Evolutionary conservation across 2,329 filamentous ascomycete genomes (phyloP).

Genomic region (Diplodia scrobiculata): DNA sequence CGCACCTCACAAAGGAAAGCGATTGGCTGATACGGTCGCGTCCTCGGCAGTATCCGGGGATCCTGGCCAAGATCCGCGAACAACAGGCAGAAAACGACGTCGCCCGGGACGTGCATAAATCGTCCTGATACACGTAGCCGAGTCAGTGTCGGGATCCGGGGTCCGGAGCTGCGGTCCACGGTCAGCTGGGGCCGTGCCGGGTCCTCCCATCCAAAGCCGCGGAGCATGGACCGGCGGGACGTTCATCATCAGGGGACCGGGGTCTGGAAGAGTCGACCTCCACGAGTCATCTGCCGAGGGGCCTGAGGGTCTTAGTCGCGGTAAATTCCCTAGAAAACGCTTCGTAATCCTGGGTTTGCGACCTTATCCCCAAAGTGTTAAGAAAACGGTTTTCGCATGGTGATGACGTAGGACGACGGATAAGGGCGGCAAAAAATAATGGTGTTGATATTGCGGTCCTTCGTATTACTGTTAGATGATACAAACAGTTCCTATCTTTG

Average conservation of each 20-base stretch:
- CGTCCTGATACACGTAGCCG: conserved; percentile 21
- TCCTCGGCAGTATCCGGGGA: conserved; percentile 47
- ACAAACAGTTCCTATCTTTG: conserved; percentile 26
- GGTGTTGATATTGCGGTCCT: conserved; percentile 28
- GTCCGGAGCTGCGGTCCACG: conserved; percentile 26
- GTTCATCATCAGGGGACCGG: conserved; percentile 20
- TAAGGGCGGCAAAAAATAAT: conserved; percentile 23
- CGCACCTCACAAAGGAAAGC: background rate
- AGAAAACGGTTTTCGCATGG: conserved; percentile 18
- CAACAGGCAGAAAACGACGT: conserved; percentile 38
- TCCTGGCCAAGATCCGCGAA: conserved; percentile 48
- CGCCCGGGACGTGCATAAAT: conserved; percentile 21
- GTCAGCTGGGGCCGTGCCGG: conserved; percentile 27
- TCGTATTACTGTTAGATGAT: conserved; percentile 27
- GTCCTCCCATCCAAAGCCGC: conserved; percentile 20
- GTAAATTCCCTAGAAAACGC: conserved; percentile 15
- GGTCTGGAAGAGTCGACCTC: conserved; percentile 18
- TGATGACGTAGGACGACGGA: conserved; percentile 22
- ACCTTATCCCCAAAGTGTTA: conserved; percentile 15
- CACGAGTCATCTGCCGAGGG: conserved; percentile 18
- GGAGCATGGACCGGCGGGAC: conserved; percentile 18
- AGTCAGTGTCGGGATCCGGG: conserved; percentile 27
- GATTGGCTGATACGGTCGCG: conserved; percentile 6
- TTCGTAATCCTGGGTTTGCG: conserved; percentile 16
- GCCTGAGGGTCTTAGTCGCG: conserved; percentile 8